phyloP scores from a whole-genome alignment of 768 basidiomycete species.

The Porphyrellus cyaneotinctus region DNA sequence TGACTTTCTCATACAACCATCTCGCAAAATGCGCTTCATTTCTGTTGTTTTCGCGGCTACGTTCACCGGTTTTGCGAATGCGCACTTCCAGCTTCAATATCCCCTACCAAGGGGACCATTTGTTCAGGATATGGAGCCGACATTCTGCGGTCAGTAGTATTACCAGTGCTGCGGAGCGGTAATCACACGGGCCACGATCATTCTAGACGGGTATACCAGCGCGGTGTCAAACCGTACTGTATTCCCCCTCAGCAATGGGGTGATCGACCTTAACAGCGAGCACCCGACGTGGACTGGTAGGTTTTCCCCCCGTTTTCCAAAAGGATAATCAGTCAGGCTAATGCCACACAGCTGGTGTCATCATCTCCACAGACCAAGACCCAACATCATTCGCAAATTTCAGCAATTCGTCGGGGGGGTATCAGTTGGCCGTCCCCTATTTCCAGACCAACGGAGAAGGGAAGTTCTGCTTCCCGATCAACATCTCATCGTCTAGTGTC shows the following conservation, averaged over 20 bases:
- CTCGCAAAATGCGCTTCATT: constrained; percentile 32
- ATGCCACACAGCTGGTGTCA: constrained; percentile 41
- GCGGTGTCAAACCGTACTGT: constrained; percentile 53
- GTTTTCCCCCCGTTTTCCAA: not conserved
- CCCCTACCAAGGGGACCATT: constrained; percentile 72
- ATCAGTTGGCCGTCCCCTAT: constrained; percentile 42
- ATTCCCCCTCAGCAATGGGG: constrained; percentile 64
- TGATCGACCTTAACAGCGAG: constrained; percentile 62
- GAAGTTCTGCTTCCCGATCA: constrained; percentile 60
- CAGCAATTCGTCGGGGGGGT: constrained; percentile 35
- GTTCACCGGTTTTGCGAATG: constrained; percentile 44
- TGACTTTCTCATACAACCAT: not conserved
- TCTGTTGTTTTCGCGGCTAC: constrained; percentile 35
- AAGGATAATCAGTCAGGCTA: not conserved
- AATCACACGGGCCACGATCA: not conserved
- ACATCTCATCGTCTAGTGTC: constrained; percentile 49
- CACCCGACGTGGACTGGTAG: constrained; percentile 59
- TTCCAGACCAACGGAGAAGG: constrained; percentile 56
- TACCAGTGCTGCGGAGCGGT: not conserved
- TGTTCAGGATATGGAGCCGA: constrained; percentile 50
- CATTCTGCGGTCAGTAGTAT: constrained; percentile 59
- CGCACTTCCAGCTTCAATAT: constrained; percentile 80
- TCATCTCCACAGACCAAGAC: constrained; percentile 52
- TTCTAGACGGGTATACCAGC: constrained; percentile 58
- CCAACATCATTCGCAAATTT: constrained; percentile 67